Evolutionary conservation across 2,329 filamentous ascomycete species (phyloP), one percentile per base, ranked within the genome.

Genomic region (Arthroderma uncinatum): DNA sequence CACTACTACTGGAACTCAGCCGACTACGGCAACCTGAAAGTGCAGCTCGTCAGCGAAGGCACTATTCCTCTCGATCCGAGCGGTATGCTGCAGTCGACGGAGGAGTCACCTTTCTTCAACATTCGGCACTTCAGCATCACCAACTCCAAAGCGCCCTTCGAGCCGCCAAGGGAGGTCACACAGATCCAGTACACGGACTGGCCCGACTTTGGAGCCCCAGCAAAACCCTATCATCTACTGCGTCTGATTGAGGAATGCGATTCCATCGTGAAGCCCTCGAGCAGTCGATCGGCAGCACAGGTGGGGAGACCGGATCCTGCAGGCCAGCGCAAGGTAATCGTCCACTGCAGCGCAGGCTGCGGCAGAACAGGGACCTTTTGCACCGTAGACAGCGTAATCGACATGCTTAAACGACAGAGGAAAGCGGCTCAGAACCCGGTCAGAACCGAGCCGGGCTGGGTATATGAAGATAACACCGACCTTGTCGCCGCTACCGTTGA

Each of bases 301-400:
- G 74, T 78, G 23, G 78, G 83, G 33, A 83, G 86, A 50, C 83
- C 86, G 0, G 82, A 85, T 62, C 68, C 67, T 2, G 59, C 62
- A 30, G 65, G 66, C 14, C 74, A 79, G 23, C 79, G 88, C 30
- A 92, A 92, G 6, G 83, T 96, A 64, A 71, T 98, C 21, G 92
- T 98, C 0, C 93, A 98, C 70, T 98, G 93, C 73, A 95, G 89
- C 56, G 93, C 93, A 2, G 93, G 93, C 0, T 98, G 93, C 72
- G 93, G 93, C 0, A 86, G 93, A 12, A 98, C 93, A 0, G 93
- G 93, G 2, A 92, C 93, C 0, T 98, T 97, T 68, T 97, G 93
- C 70, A 95, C 93, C 0, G 90, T 97, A 14, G 93, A 97, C 69
- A 92, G 86, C 39, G 93, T 97, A 7, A 85, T 97, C 57, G 91